Evolutionary conservation across 805 yeast species (phyloP), one percentile per base, ranked within the genome.

Genomic region (Candida sithepensis): DNA sequence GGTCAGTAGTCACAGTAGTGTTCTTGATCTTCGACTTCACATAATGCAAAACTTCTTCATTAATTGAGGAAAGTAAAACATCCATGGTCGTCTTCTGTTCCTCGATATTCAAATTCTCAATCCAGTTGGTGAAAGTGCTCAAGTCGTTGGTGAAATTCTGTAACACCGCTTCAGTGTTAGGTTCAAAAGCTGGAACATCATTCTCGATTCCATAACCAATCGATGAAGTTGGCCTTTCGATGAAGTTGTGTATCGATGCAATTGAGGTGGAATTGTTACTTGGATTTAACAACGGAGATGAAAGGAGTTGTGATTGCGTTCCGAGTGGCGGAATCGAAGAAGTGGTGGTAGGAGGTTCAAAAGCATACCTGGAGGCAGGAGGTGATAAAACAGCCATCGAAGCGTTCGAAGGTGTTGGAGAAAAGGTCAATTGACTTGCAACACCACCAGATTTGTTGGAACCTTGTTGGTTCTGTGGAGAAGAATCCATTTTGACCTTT

Each of bases 1-100:
- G 48, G 12, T 43, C 45, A 10, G 45, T 47, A 13, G 52, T 50
- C 34, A 50, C 49, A 22, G 53, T 48, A 9, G 54, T 45, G 45
- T 47, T 54, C 43, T 73, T 75, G 47, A 75, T 59, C 49, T 70
- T 72, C 22, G 71, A 63, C 56, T 72, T 71, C 56, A 75, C 70
- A 37, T 75, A 67, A 28, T 72, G 63, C 53, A 76, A 65, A 26
- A 74, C 73, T 49, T 73, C 79, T 42, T 70, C 64, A 7, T 74
- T 72, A 45, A 77, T 65, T 49, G 67, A 69, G 50, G 64, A 65
- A 52, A 79, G 65, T 59, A 78, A 70, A 54, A 75, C 66, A 51
- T 77, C 81, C 54, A 76, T 66, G 63, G 76, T 69, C 37, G 75
- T 65, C 46, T 68, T 61, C 51, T 68, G 75, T 52, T 78, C 81